A percentile compares a stretch with the other conserved stretches of the same genome.
Conservation (phyloP, 768 basidiomycete species). For the Trametes sanguinea region DNA sequence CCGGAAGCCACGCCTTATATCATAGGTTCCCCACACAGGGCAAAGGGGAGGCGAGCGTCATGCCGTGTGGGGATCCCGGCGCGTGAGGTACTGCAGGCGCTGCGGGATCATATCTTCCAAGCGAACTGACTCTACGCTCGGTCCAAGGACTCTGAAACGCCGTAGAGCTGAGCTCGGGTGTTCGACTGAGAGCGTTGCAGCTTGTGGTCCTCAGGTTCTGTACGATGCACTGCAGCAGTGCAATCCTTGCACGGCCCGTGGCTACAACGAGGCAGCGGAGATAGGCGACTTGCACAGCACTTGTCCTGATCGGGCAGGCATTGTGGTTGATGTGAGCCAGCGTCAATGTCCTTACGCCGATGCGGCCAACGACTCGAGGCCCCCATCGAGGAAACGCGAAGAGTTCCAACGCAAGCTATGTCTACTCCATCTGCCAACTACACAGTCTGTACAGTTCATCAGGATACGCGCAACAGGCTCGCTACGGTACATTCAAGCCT, state of each 20-base stretch:
- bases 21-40: constrained; percentile 14
- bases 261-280: constrained; percentile 1
- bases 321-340: not conserved
- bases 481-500: too few species aligned
- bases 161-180: not conserved
- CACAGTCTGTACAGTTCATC: too few species aligned
- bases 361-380: too few species aligned
- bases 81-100: constrained; percentile 12
- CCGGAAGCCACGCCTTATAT: not conserved
- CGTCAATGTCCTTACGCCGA: too few species aligned
- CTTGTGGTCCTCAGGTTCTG: not conserved
- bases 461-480: too few species aligned
- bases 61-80: not conserved
- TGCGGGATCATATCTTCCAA: constrained; percentile 6
- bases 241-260: not conserved
- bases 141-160: not conserved
- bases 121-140: not conserved
- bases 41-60: constrained; percentile 18
- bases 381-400: too few species aligned
- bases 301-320: not conserved
- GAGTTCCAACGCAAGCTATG: too few species aligned
- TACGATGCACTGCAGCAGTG: not conserved
- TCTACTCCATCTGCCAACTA: too few species aligned
- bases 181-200: not conserved
- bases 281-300: not conserved